Evolutionary conservation across 139 green algal species (phyloP).

Genomic region (Chlorella sp.): DNA sequence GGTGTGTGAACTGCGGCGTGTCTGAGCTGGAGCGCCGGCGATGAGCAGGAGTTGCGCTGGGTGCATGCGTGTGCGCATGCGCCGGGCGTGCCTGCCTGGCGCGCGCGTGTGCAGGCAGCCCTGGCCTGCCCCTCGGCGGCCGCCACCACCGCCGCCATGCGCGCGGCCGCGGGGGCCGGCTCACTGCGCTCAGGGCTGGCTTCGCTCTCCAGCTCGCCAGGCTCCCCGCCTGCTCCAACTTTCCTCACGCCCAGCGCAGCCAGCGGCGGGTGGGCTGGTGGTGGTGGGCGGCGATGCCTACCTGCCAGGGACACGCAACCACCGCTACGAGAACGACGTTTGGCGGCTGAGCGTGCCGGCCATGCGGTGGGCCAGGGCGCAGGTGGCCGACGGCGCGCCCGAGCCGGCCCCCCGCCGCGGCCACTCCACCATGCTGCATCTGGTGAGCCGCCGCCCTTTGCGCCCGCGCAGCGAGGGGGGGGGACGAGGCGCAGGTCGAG

Average conservation of each 20-base stretch:
- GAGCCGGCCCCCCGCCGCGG: not conserved
- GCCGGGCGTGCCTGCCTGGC: not conserved
- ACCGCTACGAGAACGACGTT: conserved; percentile 4
- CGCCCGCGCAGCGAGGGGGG: no score
- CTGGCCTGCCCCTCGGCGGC: no score
- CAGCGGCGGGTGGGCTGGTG: not conserved
- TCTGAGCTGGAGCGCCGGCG: no score
- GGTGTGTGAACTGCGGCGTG: no score
- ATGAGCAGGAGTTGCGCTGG: no score
- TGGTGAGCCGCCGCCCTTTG: not conserved
- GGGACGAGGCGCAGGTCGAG: no score
- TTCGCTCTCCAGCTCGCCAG: no score
- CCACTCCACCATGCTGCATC: conserved; percentile 1
- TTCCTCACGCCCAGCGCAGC: not conserved
- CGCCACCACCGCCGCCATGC: no score
- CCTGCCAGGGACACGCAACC: not conserved
- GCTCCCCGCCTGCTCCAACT: not conserved
- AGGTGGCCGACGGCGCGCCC: not conserved
- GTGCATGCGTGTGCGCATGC: no score
- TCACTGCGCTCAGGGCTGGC: no score
- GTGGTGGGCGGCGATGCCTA: conserved; percentile 1
- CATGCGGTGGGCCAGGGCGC: not conserved
- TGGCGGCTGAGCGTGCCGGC: not conserved
- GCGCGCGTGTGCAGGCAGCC: no score
- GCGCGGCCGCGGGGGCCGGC: no score